Evolutionary conservation across 2,329 filamentous ascomycete species (phyloP).

Genomic region (Fusarium nanum): DNA sequence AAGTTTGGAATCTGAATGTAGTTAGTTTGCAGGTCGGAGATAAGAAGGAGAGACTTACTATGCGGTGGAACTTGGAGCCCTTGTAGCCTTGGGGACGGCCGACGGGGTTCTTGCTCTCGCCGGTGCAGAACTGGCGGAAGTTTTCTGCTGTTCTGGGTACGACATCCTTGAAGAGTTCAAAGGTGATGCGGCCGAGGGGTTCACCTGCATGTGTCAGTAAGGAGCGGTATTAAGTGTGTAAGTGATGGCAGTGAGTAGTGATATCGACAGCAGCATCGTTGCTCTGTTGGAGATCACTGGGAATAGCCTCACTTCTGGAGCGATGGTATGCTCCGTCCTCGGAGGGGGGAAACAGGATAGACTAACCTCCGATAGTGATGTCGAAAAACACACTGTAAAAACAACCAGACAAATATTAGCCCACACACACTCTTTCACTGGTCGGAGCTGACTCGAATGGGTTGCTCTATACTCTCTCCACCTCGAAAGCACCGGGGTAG

Average conservation of each 20-base stretch:
- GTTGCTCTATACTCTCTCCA: slow-evolving; percentile 32
- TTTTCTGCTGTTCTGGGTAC: slow-evolving; percentile 94
- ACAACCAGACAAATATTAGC: slow-evolving; percentile 37
- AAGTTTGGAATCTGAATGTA: slow-evolving; percentile 85
- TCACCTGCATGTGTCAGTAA: slow-evolving; percentile 68
- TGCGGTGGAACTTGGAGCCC: slow-evolving; percentile 91
- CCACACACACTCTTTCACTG: slow-evolving; percentile 32
- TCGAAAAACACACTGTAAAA: slow-evolving; percentile 75
- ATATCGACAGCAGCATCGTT: background rate
- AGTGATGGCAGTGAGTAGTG: background rate
- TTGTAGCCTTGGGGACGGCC: slow-evolving; percentile 93
- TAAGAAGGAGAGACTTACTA: slow-evolving; percentile 68
- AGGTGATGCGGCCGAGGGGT: slow-evolving; percentile 85
- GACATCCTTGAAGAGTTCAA: slow-evolving; percentile 88
- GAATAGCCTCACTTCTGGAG: slow-evolving; percentile 35
- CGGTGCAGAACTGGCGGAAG: slow-evolving; percentile 96
- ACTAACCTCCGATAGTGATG: slow-evolving; percentile 78
- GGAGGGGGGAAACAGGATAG: slow-evolving; percentile 17
- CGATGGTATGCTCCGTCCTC: slow-evolving; percentile 17
- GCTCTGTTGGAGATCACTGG: slow-evolving; percentile 6
- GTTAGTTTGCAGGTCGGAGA: slow-evolving; percentile 15
- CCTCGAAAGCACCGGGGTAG: slow-evolving; percentile 25
- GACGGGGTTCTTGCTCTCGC: slow-evolving; percentile 82
- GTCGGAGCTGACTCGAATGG: slow-evolving; percentile 33
- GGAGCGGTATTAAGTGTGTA: background rate